A percentile compares a stretch with the other conserved stretches of the same genome.
These are phyloP conservation scores for Lactarius tabidus DNA, from an alignment of 768 basidiomycete species.

Conservation along the genomic window DNA sequence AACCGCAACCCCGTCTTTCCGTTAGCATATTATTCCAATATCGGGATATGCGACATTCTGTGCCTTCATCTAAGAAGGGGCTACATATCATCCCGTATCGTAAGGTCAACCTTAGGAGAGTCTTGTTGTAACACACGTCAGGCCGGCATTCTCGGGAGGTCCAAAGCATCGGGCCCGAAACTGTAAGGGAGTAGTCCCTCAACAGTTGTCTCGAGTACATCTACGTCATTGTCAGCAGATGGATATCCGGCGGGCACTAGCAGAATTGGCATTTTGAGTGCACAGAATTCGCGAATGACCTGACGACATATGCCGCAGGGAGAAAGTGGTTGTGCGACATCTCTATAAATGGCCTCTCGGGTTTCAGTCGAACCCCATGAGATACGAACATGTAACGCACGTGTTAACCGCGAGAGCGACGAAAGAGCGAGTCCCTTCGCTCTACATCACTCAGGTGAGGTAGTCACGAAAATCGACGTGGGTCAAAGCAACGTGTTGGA, in stretches of 20 bases:
- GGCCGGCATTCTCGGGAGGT: slow-evolving; percentile 16
- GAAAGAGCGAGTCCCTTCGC: slow-evolving; percentile 71
- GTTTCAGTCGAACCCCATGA: not conserved
- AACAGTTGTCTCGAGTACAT: slow-evolving; percentile 21
- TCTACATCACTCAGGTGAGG: slow-evolving; percentile 45
- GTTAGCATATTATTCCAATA: not conserved
- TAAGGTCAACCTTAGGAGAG: not conserved
- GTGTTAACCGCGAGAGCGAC: slow-evolving; percentile 74
- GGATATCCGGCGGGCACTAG: slow-evolving; percentile 65
- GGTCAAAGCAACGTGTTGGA: not conserved
- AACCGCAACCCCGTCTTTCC: not conserved
- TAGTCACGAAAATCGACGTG: not conserved
- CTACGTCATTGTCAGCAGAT: not conserved
- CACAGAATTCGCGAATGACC: slow-evolving; percentile 82
- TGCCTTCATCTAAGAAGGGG: not conserved
- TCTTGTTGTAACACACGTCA: not conserved
- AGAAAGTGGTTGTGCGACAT: slow-evolving; percentile 62
- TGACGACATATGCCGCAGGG: slow-evolving; percentile 97
- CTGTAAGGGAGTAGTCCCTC: slow-evolving; percentile 22
- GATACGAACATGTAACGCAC: slow-evolving; percentile 41
- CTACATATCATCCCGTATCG: not conserved
- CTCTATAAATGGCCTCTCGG: slow-evolving; percentile 39
- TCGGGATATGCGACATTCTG: not conserved
- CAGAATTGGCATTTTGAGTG: slow-evolving; percentile 63
- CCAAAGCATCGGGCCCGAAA: slow-evolving; percentile 24